Conservation (phyloP, 2,329 filamentous ascomycete species). For the Arthroderma sp. region DNA sequence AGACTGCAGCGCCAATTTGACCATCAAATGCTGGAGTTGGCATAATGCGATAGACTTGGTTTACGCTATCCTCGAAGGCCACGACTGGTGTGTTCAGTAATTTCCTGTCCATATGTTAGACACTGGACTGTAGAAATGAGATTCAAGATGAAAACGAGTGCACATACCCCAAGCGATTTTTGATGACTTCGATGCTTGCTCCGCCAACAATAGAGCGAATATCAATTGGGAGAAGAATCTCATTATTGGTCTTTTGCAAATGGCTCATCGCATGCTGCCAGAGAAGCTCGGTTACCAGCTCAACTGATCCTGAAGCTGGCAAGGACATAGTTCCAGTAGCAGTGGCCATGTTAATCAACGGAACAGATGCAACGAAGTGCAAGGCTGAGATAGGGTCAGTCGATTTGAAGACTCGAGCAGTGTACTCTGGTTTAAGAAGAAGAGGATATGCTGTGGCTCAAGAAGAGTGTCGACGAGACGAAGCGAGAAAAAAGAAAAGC, state of each 20-base stretch:
- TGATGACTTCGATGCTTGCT: constrained; percentile 23
- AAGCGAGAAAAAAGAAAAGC: background rate
- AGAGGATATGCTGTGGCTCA: background rate
- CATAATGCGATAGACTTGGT: constrained; percentile 23
- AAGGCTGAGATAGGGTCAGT: background rate
- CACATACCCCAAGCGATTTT: constrained; percentile 22
- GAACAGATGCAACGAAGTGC: background rate
- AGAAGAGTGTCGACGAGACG: background rate
- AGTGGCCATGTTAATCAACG: constrained; percentile 13
- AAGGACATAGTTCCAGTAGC: constrained; percentile 2
- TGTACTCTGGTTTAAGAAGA: background rate
- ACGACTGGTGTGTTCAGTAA: constrained; percentile 21
- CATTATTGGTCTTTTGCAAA: constrained; percentile 22
- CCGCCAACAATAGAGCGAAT: constrained; percentile 23
- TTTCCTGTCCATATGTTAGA: constrained; percentile 14
- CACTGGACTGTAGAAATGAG: background rate
- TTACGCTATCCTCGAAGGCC: constrained; percentile 20
- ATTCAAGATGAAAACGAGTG: background rate
- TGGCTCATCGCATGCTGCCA: constrained; percentile 25
- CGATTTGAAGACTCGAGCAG: background rate
- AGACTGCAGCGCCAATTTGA: constrained; percentile 14
- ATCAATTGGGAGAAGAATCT: constrained; percentile 24
- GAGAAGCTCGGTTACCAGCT: constrained; percentile 17
- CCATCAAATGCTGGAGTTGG: constrained; percentile 20
- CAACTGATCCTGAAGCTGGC: constrained; percentile 10